Evolutionary conservation across 805 yeast genomes (phyloP).

Genomic region (Clavispora asparagi): DNA sequence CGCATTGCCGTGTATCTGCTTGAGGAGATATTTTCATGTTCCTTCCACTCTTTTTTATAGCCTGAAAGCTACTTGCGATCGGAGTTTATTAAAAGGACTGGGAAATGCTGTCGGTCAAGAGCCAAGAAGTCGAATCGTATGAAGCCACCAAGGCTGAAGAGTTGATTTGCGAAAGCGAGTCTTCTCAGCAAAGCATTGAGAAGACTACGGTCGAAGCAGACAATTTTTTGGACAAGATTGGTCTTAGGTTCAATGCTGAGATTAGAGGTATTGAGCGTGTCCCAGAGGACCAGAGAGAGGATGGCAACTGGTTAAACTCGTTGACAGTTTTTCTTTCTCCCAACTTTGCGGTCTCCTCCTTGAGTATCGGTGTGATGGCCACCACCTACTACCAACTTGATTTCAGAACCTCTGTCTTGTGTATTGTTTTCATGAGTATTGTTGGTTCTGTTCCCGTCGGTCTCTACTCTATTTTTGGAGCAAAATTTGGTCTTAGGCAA

Average conservation of each 20-base stretch:
- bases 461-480: constrained; percentile 11
- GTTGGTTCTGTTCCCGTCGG: constrained; percentile 15
- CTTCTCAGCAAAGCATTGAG: not conserved
- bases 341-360: constrained; percentile 17
- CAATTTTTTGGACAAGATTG: constrained; percentile 19
- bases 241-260: constrained; percentile 22
- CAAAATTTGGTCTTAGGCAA: constrained; percentile 18
- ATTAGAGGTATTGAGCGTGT: constrained; percentile 26
- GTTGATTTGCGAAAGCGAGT: not conserved
- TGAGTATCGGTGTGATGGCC: constrained; percentile 14
- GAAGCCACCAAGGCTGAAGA: not conserved
- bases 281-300: constrained; percentile 19
- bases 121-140: not conserved
- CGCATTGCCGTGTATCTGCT: not conserved
- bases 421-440: constrained; percentile 8
- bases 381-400: constrained; percentile 12
- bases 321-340: constrained; percentile 26
- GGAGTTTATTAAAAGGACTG: not conserved
- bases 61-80: not conserved
- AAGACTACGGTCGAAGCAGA: not conserved
- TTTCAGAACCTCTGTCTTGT: constrained; percentile 11
- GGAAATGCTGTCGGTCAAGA: not conserved
- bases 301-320: constrained; percentile 15
- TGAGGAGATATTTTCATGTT: not conserved
- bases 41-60: not conserved